phyloP scores from a whole-genome alignment of 805 yeast species.

The Starmerella riodocensis region DNA sequence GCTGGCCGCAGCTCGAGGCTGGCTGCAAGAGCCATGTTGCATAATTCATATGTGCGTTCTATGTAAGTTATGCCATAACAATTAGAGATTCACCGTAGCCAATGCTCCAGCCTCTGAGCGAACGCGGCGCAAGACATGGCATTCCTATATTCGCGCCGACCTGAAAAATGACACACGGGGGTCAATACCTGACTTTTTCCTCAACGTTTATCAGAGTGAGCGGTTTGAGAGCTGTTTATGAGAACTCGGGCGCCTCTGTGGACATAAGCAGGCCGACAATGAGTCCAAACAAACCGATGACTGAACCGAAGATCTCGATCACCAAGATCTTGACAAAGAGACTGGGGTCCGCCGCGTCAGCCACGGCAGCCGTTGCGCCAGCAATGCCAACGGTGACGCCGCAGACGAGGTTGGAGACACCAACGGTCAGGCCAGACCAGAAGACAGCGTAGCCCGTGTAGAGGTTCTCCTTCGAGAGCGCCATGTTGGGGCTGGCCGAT shows the following conservation, averaged over 20 bases:
- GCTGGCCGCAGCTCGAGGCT: too few relatives aligned
- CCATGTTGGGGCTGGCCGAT: slow-evolving; percentile 44
- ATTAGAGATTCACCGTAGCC: too few relatives aligned
- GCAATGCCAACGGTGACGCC: slow-evolving; percentile 96
- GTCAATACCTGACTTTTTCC: too few relatives aligned
- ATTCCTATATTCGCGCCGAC: too few relatives aligned
- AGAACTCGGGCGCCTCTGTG: slow-evolving; percentile 83
- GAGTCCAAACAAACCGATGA: slow-evolving; percentile 90
- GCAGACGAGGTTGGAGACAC: slow-evolving; percentile 82
- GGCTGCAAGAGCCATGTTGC: too few relatives aligned
- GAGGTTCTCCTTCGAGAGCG: slow-evolving; percentile 69
- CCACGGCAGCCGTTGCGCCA: slow-evolving; percentile 95
- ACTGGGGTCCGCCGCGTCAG: slow-evolving; percentile 94
- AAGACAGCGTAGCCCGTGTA: slow-evolving; percentile 91
- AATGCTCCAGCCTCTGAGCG: too few relatives aligned
- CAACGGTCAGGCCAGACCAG: slow-evolving; percentile 98
- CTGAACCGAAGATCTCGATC: slow-evolving; percentile 93
- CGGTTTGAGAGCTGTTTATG: neutral
- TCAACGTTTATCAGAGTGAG: too few relatives aligned
- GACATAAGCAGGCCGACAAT: slow-evolving; percentile 97
- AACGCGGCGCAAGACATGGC: too few relatives aligned
- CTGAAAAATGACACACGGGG: too few relatives aligned
- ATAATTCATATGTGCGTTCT: too few relatives aligned
- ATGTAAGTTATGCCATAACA: too few relatives aligned
- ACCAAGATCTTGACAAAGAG: slow-evolving; percentile 91